These are phyloP conservation scores for Phycomyces nitens DNA, from an alignment of 192 early-diverging fungal species.

Conservation along the genomic window DNA sequence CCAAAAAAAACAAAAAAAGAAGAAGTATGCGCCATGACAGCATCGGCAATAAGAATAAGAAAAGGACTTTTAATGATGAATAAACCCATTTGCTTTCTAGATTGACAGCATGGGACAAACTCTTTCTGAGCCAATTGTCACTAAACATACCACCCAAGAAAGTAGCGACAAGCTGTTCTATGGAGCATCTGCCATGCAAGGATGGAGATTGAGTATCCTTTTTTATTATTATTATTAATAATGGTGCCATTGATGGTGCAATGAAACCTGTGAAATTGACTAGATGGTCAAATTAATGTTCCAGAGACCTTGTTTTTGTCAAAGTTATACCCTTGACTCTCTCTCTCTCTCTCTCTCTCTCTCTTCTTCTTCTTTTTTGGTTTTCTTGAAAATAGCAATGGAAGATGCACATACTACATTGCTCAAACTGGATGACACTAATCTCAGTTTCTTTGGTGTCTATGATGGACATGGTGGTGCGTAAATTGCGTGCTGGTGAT, in stretches of 20 bases:
- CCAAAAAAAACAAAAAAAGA: too few species aligned
- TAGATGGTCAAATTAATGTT: too few species aligned
- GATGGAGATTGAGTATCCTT: constrained; percentile 85
- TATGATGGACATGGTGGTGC: constrained; percentile 95
- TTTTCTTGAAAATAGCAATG: constrained; percentile 72
- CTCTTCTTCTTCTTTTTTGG: neutral
- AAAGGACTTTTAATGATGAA: too few species aligned
- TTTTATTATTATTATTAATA: constrained; percentile 19
- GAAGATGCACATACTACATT: constrained; percentile 96
- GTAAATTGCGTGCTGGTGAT: too few species aligned
- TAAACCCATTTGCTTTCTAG: constrained; percentile 2
- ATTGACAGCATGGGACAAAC: constrained; percentile 84
- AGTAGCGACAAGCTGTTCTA: constrained; percentile 77
- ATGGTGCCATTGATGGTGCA: too few species aligned
- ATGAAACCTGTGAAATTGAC: too few species aligned
- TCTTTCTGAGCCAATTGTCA: constrained; percentile 85
- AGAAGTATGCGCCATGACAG: too few species aligned
- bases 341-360: too few species aligned
- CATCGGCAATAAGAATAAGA: too few species aligned
- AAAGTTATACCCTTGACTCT: too few species aligned
- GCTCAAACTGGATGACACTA: constrained; percentile 59
- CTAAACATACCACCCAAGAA: constrained; percentile 80
- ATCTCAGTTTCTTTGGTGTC: constrained; percentile 87
- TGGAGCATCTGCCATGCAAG: constrained; percentile 93
- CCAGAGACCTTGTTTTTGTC: too few species aligned